phyloP scores from a whole-genome alignment of 1,139 yeast species.

The Protomyces inundatus region DNA sequence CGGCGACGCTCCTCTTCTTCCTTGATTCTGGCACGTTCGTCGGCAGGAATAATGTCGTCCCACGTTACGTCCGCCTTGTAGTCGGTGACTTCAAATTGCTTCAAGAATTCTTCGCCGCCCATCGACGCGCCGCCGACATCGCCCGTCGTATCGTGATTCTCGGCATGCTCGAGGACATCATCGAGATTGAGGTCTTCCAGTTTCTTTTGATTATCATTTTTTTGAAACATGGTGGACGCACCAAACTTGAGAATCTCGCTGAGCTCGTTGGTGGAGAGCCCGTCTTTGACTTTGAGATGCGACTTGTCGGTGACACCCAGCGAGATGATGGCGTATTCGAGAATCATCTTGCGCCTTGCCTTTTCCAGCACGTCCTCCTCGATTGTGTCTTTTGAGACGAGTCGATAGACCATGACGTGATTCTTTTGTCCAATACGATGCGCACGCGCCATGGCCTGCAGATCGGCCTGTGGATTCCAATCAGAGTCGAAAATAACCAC shows the following conservation, averaged over 20 bases:
- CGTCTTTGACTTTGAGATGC: conserved; percentile 53
- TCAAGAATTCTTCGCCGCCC: conserved; percentile 96
- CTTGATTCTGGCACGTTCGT: conserved; percentile 79
- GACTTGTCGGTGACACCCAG: conserved; percentile 79
- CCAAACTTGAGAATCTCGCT: conserved; percentile 94
- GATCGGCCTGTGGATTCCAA: conserved; percentile 98
- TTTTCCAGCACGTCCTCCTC: conserved; percentile 96
- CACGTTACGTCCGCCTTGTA: conserved; percentile 97
- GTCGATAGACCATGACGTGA: conserved; percentile 93
- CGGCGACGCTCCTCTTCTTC: conserved; percentile 83
- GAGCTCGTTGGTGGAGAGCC: conserved; percentile 74
- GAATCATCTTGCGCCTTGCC: conserved; percentile 94
- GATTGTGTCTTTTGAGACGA: conserved; percentile 93
- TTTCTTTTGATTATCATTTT: conserved; percentile 86
- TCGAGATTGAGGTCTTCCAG: conserved; percentile 92
- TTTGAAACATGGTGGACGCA: conserved; percentile 96
- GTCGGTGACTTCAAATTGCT: conserved; percentile 96
- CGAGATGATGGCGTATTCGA: conserved; percentile 94
- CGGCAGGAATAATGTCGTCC: conserved; percentile 98
- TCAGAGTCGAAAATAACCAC: conserved; percentile 96
- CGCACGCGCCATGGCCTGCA: conserved; percentile 99
- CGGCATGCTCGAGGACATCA: conserved; percentile 93
- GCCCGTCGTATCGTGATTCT: conserved; percentile 93
- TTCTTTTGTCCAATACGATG: conserved; percentile 94
- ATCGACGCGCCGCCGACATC: conserved; percentile 92